Base-by-base conservation (phyloP, 768 basidiomycete genomes). In the Tylopilus vinaceipallidus region DNA sequence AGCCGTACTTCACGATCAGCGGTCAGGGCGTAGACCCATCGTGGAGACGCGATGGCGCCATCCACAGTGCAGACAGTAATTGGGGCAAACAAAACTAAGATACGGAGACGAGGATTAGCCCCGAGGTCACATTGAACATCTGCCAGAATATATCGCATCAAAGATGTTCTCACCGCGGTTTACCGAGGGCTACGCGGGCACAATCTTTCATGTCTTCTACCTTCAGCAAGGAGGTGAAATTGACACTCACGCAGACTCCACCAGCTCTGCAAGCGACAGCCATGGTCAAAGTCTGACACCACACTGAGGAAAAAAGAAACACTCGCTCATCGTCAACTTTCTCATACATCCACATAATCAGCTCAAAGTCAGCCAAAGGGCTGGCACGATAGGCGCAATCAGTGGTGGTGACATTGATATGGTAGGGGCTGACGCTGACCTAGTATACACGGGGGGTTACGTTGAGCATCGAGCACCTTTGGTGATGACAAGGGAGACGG, bases 11-110 rank as follows among this genome's bases (percentile, higher is more conserved):
- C 36, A 13, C 63, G 56, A 41, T 59, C 59, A 22, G 51, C 47
- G 22, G 52, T 66, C 14, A 59, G 56, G 22, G 44, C 50, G 33
- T 66, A 64, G n/a, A n/a, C n/a, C 55, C 51, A 61, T 44, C 42
- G 47, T 19, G 55, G 59, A 19, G 55, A 51, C 8, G 8, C 23
- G 20, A 29, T 7, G n/a, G n/a, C n/a, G n/a, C n/a, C n/a, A n/a
- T n/a, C 55, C 32, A 45, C 20, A 2, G 50, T 52, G 36, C 59
- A 58, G 0, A 59, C 55, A 19, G 61, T 51, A 38, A 61, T 47
- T n/a, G 6, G 59, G 59, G 43, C 52, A 61, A 16, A 60, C 52
- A 34, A 58, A 61, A 19, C 59, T 60, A 22, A 7, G 24, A 22
- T 2, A 26, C 1, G 13, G n/a, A n/a, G n/a, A 20, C 6, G 13